Evolutionary conservation across 345 rosid genomes (phyloP).

Genomic region (Murraya koenigii): DNA sequence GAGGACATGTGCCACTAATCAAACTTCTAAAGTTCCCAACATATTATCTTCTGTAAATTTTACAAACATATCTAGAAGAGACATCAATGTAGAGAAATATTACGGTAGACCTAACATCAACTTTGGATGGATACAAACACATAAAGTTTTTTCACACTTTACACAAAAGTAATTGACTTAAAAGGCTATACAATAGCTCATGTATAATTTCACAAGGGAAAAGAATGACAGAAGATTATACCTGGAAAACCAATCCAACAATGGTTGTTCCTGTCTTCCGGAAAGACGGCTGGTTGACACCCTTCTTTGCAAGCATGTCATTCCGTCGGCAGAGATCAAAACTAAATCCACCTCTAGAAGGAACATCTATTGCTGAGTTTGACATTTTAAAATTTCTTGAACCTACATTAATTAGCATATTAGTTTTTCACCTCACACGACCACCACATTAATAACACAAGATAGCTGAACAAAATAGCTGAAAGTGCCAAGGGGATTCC

Average conservation of each 20-base stretch:
- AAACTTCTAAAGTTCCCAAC: neutral
- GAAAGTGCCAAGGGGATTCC: neutral
- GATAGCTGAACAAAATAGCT: neutral
- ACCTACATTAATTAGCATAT: conserved; percentile 12
- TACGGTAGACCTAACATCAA: neutral
- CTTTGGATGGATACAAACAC: neutral
- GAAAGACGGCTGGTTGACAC: conserved; percentile 59
- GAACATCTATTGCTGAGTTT: conserved; percentile 40
- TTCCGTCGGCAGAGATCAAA: conserved; percentile 88
- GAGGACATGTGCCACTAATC: neutral
- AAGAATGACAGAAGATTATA: conserved; percentile 7
- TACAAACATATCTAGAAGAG: neutral
- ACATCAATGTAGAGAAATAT: neutral
- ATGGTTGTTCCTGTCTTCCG: conserved; percentile 95
- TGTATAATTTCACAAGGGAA: neutral
- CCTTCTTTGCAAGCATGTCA: conserved; percentile 66
- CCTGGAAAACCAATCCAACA: conserved; percentile 83
- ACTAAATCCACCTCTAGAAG: conserved; percentile 73
- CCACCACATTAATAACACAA: neutral
- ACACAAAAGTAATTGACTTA: neutral
- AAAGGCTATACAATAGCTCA: neutral
- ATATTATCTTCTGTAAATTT: neutral
- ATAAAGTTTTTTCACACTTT: neutral
- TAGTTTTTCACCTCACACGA: neutral
- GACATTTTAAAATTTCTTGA: conserved; percentile 41